These are phyloP conservation scores for Durusdinium trenchii DNA, from an alignment of 73 alveolate genomes.

Conservation along the genomic window DNA sequence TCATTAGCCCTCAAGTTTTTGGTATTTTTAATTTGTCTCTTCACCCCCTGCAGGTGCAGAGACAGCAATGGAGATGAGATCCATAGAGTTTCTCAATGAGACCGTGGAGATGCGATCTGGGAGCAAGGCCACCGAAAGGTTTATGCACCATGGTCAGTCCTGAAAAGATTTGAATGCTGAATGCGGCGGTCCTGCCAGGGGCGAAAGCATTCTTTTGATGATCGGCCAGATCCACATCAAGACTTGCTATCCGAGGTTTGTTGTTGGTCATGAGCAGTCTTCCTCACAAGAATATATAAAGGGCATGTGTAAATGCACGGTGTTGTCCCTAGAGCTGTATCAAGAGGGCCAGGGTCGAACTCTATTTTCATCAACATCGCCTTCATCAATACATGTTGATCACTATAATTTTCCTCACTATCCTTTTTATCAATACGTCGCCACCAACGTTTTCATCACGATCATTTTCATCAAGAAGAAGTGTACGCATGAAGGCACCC, in stretches of 20 bases:
- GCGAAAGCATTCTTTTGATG: not conserved
- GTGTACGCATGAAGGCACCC: no score
- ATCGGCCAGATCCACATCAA: not conserved
- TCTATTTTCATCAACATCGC: no score
- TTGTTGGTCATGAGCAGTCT: not conserved
- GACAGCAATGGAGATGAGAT: constrained; percentile 45
- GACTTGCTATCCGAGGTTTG: no score
- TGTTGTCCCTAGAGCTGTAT: no score
- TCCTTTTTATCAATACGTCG: no score
- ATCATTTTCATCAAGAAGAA: no score
- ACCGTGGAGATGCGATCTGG: constrained; percentile 62
- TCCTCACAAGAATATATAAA: not conserved
- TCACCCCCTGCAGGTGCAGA: not conserved
- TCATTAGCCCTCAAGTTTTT: no score
- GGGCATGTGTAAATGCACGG: not conserved
- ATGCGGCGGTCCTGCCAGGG: not conserved
- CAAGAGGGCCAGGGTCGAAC: no score
- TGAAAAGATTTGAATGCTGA: not conserved
- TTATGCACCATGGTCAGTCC: not conserved
- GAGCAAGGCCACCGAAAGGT: not conserved
- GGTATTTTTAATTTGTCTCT: not conserved
- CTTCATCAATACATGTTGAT: no score
- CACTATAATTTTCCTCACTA: no score
- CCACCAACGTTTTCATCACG: no score
- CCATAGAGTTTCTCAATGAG: constrained; percentile 1